Percentiles rank a stretch among this genome's conserved stretches.
These are phyloP conservation scores for Sesbania bispinosa DNA, from an alignment of 306 rosid genomes.

Conservation along the genomic window DNA sequence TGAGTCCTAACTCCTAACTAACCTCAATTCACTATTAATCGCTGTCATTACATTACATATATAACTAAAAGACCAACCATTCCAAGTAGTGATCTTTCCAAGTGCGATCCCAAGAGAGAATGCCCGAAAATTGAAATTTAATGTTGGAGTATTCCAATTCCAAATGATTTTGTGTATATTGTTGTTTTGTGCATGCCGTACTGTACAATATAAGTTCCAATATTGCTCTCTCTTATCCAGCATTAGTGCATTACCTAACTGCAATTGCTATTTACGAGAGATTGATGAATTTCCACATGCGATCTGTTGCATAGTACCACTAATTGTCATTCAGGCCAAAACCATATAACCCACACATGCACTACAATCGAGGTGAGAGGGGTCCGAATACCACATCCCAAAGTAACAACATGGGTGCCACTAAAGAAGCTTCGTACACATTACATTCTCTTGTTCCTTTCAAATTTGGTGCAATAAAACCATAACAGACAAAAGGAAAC, in stretches of 20 bases:
- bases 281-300: conserved; percentile 22
- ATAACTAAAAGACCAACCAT: no score
- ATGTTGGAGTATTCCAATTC: no score
- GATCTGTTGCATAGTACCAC: conserved; percentile 13
- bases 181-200: no score
- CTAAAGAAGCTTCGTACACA: conserved; percentile 45
- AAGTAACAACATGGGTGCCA: conserved; percentile 32
- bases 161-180: no score
- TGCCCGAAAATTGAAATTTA: no score
- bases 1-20: no score
- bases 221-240: neutral
- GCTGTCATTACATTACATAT: no score
- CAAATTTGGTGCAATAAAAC: conserved; percentile 35
- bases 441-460: conserved; percentile 51
- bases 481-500: conserved; percentile 25
- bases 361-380: neutral
- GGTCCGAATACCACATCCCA: conserved; percentile 15
- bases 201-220: no score
- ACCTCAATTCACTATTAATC: no score
- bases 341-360: neutral
- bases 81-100: no score
- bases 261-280: neutral
- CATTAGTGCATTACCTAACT: conserved; percentile 16
- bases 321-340: conserved; percentile 10
- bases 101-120: no score